Evolutionary conservation across 140 eudicot genomes (phyloP).

Genomic region (Bidens hawaiensis): DNA sequence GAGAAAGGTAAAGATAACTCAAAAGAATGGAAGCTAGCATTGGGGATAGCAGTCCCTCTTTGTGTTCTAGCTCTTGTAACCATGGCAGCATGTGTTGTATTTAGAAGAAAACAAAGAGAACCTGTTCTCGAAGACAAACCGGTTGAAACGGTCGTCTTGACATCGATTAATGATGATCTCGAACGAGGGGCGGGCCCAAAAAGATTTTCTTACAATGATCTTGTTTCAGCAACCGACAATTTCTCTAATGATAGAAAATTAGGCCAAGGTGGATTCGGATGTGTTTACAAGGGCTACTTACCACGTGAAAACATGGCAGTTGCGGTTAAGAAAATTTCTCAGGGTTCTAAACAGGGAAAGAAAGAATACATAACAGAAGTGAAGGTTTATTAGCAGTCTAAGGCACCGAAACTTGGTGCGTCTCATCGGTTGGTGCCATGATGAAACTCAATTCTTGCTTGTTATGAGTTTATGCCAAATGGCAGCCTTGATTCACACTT

Average conservation of each 20-base stretch:
- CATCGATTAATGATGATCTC: no score
- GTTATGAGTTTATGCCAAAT: conserved; percentile 65
- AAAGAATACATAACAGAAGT: conserved; percentile 51
- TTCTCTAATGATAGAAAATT: no score
- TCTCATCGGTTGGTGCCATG: conserved; percentile 62
- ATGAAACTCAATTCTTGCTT: conserved; percentile 40
- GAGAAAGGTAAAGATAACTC: background rate
- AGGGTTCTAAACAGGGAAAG: conserved; percentile 51
- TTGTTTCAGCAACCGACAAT: no score
- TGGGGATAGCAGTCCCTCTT: conserved; percentile 20
- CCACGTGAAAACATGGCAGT: conserved; percentile 19
- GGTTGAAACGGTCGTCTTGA: no score
- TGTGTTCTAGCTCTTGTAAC: conserved; percentile 10
- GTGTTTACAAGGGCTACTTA: no score
- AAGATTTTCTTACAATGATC: no score
- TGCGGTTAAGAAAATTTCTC: conserved; percentile 63
- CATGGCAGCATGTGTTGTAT: background rate
- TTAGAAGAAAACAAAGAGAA: no score
- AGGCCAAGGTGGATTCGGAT: no score
- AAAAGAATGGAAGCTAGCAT: conserved; percentile 16
- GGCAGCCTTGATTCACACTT: conserved; percentile 54
- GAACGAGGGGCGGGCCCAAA: no score
- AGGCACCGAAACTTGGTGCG: conserved; percentile 53
- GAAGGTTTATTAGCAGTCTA: conserved; percentile 48
- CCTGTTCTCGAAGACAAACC: no score